These are phyloP conservation scores for Mimosa bimucronata DNA, from an alignment of 306 rosid species.

Conservation along the genomic window DNA sequence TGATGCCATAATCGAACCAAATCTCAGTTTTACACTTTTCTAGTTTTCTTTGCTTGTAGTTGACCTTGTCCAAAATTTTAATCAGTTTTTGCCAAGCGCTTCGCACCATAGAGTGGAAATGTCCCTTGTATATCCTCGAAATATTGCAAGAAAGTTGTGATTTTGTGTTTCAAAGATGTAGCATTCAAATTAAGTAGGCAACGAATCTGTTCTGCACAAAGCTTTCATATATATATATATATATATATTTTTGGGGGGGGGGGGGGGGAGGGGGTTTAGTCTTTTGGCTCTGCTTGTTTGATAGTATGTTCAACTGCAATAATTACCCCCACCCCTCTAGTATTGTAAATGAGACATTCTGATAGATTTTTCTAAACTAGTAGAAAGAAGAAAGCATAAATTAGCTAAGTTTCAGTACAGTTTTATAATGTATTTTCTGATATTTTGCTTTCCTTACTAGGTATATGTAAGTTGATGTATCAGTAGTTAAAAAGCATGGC, in stretches of 20 bases:
- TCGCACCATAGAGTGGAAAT: conserved; percentile 18
- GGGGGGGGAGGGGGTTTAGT: no score
- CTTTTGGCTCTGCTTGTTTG: no score
- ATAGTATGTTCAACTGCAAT: no score
- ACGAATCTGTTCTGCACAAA: not conserved
- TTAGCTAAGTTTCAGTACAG: not conserved
- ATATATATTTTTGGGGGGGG: no score
- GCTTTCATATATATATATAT: no score
- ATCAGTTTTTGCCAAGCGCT: not conserved
- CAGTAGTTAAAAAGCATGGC: conserved; percentile 54
- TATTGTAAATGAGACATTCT: conserved; percentile 4
- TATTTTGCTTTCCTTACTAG: conserved; percentile 40
- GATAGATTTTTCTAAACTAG: conserved; percentile 5
- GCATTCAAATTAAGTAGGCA: not conserved
- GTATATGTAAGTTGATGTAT: conserved; percentile 34
- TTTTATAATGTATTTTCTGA: conserved; percentile 35
- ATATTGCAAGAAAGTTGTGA: conserved; percentile 14
- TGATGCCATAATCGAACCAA: not conserved
- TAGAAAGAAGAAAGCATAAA: conserved; percentile 8
- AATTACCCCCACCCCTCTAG: no score
- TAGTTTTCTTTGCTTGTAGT: not conserved
- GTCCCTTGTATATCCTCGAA: not conserved
- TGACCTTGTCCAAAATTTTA: not conserved
- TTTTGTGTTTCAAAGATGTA: not conserved
- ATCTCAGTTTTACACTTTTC: not conserved